Percentiles rank a stretch among this genome's conserved stretches.
These are phyloP conservation scores for Metarhizium album DNA, from an alignment of 2,329 filamentous ascomycete genomes.

Conservation along the genomic window DNA sequence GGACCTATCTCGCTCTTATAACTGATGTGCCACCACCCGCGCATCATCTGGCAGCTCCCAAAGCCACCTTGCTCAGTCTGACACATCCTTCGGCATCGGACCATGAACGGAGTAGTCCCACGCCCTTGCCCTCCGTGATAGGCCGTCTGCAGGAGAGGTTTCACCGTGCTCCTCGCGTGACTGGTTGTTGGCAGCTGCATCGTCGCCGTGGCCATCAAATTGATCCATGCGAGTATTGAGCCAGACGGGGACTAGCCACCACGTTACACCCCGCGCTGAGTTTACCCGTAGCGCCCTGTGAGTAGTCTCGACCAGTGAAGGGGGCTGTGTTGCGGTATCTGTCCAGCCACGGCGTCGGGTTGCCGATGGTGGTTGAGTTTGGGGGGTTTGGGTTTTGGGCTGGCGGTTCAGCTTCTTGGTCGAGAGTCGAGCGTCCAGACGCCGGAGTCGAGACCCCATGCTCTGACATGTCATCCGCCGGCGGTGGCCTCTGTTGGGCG, in stretches of 20 bases:
- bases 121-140: neutral
- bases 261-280: neutral
- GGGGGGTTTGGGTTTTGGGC: constrained; percentile 2
- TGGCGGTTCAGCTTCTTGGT: no score
- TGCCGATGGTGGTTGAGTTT: constrained; percentile 9
- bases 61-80: neutral
- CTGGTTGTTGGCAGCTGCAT: neutral
- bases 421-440: neutral
- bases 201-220: neutral
- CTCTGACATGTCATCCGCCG: no score
- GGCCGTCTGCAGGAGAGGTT: neutral
- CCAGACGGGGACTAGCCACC: no score
- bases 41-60: neutral
- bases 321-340: neutral
- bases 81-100: neutral
- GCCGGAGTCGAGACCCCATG: neutral
- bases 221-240: no score
- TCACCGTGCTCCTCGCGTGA: neutral
- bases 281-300: neutral
- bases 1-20: no score
- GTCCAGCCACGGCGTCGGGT: constrained; percentile 18
- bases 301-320: neutral
- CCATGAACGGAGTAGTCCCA: neutral
- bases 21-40: no score
- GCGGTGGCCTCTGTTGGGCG: no score